phyloP scores from a whole-genome alignment of 2,329 filamentous ascomycete species.

The Aspergillus floridensis region DNA sequence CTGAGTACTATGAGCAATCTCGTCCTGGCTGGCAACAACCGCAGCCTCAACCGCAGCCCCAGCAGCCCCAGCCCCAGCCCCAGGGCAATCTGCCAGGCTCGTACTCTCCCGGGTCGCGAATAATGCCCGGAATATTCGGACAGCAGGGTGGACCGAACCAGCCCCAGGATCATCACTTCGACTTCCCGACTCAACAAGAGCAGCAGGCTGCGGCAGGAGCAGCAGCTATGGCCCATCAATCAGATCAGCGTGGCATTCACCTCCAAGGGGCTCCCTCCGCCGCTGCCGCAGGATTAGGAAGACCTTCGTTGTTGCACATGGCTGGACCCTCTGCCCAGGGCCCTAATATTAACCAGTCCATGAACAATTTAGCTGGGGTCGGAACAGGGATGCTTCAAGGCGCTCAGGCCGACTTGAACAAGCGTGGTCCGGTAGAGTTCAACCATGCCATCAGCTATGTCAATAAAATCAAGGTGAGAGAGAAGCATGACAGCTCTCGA shows the following conservation, averaged over 20 bases:
- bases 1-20: conserved; percentile 43
- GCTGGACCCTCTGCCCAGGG: conserved; percentile 45
- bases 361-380: conserved; percentile 61
- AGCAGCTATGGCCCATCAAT: conserved; percentile 54
- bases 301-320: conserved; percentile 51
- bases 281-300: conserved; percentile 44
- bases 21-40: conserved; percentile 41
- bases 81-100: conserved; percentile 34
- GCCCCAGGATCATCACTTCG: conserved; percentile 44
- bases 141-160: conserved; percentile 38
- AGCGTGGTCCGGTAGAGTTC: conserved; percentile 93
- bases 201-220: conserved; percentile 47
- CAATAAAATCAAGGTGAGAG: conserved; percentile 93
- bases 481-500: neutral
- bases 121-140: conserved; percentile 37
- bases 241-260: conserved; percentile 65
- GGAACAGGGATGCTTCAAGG: conserved; percentile 58
- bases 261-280: conserved; percentile 62
- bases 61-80: conserved; percentile 13
- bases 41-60: conserved; percentile 25
- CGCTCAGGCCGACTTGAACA: conserved; percentile 62
- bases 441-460: conserved; percentile 99
- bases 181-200: conserved; percentile 44
- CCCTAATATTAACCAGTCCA: conserved; percentile 49
- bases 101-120: conserved; percentile 42